Conservation (phyloP, 495 filamentous ascomycete genomes). For the Rhypophila decipiens region DNA sequence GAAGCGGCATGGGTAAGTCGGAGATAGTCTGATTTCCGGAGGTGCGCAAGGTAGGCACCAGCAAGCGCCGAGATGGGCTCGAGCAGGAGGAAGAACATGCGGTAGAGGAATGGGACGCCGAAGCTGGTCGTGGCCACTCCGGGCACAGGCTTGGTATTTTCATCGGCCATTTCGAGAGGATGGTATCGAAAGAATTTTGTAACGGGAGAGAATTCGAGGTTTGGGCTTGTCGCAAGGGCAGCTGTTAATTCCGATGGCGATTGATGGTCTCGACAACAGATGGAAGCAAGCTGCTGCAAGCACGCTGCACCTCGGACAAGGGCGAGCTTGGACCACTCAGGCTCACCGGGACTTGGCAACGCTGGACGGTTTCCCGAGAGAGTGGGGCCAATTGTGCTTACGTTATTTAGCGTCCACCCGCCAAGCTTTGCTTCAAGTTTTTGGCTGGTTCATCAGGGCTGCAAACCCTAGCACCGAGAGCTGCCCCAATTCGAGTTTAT, state of each 20-base stretch:
- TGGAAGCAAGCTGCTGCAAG: too few species aligned
- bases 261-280: too few species aligned
- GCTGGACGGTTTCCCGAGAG: constrained; percentile 1
- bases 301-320: background rate
- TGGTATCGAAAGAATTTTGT: background rate
- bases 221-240: too few species aligned
- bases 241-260: too few species aligned
- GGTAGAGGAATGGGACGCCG: constrained; percentile 44
- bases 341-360: constrained; percentile 1
- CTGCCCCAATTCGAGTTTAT: constrained; percentile 10
- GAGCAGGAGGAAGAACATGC: constrained; percentile 58
- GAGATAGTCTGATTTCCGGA: constrained; percentile 53
- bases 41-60: constrained; percentile 58
- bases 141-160: background rate
- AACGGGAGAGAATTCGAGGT: background rate
- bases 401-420: constrained; percentile 1
- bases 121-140: constrained; percentile 8
- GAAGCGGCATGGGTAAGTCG: constrained; percentile 45
- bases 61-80: constrained; percentile 59
- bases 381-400: constrained; percentile 1
- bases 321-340: constrained; percentile 7
- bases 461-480: constrained; percentile 21
- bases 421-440: too few species aligned
- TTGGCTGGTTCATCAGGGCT: too few species aligned
- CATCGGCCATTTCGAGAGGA: background rate